Conservation (phyloP, 1,284 basidiomycete species). For the Puccinia novopanici region DNA sequence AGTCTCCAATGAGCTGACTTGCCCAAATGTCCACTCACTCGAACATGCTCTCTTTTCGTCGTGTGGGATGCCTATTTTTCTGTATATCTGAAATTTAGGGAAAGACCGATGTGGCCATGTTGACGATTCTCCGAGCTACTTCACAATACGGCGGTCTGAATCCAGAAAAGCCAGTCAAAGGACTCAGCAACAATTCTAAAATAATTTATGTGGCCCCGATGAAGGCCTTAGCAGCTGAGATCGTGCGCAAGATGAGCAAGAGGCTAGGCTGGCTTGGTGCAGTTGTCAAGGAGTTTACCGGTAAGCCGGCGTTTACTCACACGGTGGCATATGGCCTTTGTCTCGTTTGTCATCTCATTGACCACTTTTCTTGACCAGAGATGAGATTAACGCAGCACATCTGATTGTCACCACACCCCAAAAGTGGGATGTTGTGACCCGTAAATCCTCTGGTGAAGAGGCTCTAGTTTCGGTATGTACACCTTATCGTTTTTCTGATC, state of each 20-base stretch:
- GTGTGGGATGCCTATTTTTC: not conserved
- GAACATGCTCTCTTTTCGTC: not conserved
- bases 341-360: too few species aligned
- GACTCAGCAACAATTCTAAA: conserved; percentile 69
- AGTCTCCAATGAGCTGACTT: conserved; percentile 58
- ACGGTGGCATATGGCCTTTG: not conserved
- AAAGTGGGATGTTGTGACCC: conserved; percentile 99
- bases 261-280: conserved; percentile 87
- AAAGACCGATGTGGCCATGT: conserved; percentile 98
- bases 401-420: conserved; percentile 99
- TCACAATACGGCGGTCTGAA: conserved; percentile 72
- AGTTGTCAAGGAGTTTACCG: conserved; percentile 86
- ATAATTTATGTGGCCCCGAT: conserved; percentile 99
- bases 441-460: conserved; percentile 94
- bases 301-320: conserved; percentile 59
- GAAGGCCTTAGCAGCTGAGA: conserved; percentile 96
- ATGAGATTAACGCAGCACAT: conserved; percentile 92
- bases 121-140: conserved; percentile 85
- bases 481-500: not conserved
- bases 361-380: conserved; percentile 68
- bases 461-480: conserved; percentile 72
- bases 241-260: conserved; percentile 87
- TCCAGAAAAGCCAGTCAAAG: conserved; percentile 71
- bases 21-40: not conserved
- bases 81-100: conserved; percentile 61